Base-by-base conservation (phyloP, 192 early-diverging fungal species). In the Piromyces finnis region DNA sequence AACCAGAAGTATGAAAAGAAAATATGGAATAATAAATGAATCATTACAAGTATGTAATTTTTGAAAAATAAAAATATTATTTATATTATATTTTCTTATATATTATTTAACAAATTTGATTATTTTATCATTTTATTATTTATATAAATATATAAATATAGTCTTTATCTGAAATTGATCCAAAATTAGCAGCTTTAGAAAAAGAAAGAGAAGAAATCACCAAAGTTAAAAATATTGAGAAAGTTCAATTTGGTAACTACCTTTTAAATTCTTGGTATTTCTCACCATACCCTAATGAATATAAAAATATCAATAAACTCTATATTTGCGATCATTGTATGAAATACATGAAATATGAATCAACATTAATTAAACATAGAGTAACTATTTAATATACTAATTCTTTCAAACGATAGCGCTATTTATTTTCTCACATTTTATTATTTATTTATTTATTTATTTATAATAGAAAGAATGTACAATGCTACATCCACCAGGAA, bases 291-390 rank as follows among this genome's bases (percentile, higher is more conserved):
- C 41, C 41, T 22, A 51, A 51, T 51, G 41, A 51, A 51, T 51
- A 51, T 51, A 51, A 51, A 22, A 51, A 51, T 22, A 13, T 22
- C 3, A 2, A 89, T 59, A 86, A 86, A 28, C 85, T 97, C 30
- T 97, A 93, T 79, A 87, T 98, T 28, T 99, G 97, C 85, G 95
- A 98, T 81, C 88, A 88, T 78, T 99, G 97, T 82, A 85, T 99
- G 77, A 96, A 96, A 82, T 99, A 99, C 82, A 96, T 97, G 91
- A 93, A 92, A 77, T 85, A 88, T 59, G 87, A 89, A 30, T 89
- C 87, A 68, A 88, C 88, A 35, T 90, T 92, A 30, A 86, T 86
- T 13, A 87, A 96, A 68, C 97, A 99, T 83, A 86, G 86, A 89
- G 88, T 93, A 81, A n/a, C n/a, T n/a, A n/a, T n/a, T n/a, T n/a